A percentile compares a stretch with the other conserved stretches of the same genome.
phyloP scores from a whole-genome alignment of 1,284 basidiomycete species.

The Sporisorium scitamineum region DNA sequence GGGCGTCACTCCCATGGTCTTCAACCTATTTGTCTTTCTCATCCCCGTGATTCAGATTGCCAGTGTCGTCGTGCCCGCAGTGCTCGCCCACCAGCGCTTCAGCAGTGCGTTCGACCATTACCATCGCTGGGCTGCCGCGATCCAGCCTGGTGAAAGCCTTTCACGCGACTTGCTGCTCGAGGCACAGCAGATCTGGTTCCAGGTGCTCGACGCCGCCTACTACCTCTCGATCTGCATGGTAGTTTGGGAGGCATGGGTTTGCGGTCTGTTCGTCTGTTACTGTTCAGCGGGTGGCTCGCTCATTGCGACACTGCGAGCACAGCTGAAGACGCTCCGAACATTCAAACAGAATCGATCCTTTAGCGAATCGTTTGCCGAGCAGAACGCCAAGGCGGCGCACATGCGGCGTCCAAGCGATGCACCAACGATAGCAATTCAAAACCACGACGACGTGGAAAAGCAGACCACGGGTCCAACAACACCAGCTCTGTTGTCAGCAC shows the following conservation, averaged over 20 bases:
- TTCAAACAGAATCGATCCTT: slow-evolving; percentile 30
- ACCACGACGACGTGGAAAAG: slow-evolving; percentile 24
- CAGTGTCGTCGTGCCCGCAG: slow-evolving; percentile 31
- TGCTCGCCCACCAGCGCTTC: slow-evolving; percentile 19
- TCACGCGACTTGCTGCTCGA: slow-evolving; percentile 32
- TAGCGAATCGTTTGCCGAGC: slow-evolving; percentile 23
- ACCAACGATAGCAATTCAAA: neutral
- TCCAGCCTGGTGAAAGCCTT: slow-evolving; percentile 11
- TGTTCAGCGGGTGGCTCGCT: slow-evolving; percentile 24
- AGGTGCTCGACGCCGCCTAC: slow-evolving; percentile 32
- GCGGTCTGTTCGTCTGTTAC: slow-evolving; percentile 19
- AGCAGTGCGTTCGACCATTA: slow-evolving; percentile 19
- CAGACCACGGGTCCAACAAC: slow-evolving; percentile 3
- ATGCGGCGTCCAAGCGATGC: slow-evolving; percentile 10
- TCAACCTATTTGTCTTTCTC: slow-evolving; percentile 28
- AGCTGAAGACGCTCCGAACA: slow-evolving; percentile 27
- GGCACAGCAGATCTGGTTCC: slow-evolving; percentile 43
- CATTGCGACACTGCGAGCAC: slow-evolving; percentile 16
- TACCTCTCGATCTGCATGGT: slow-evolving; percentile 34
- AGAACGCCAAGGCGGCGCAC: neutral
- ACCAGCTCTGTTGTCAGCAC: slow-evolving; percentile 5
- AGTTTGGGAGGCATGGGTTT: slow-evolving; percentile 36
- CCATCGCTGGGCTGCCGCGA: slow-evolving; percentile 13
- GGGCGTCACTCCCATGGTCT: slow-evolving; percentile 31
- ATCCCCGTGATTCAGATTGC: slow-evolving; percentile 27